These are phyloP conservation scores for Tolypocladium endophyticum DNA, from an alignment of 2,329 filamentous ascomycete species.

Conservation along the genomic window DNA sequence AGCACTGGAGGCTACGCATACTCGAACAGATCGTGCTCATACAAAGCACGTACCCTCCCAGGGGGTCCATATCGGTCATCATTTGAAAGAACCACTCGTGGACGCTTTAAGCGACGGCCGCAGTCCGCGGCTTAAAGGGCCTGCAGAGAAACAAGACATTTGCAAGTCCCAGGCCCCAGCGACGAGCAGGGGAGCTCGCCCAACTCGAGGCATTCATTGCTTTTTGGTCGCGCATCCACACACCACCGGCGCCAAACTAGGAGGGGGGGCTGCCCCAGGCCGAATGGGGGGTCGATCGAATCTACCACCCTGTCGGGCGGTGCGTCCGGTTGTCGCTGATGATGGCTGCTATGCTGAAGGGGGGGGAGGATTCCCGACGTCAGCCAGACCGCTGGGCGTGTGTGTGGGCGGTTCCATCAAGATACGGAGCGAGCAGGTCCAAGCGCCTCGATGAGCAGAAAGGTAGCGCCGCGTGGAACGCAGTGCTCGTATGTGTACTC, in stretches of 20 bases:
- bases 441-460: neutral
- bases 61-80: neutral
- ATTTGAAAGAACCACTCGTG: neutral
- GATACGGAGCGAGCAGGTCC: neutral
- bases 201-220: neutral
- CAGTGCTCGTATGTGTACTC: neutral
- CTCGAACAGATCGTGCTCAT: neutral
- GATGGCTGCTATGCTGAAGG: neutral
- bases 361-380: neutral
- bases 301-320: neutral
- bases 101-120: slow-evolving; percentile 8
- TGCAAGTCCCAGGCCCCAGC: slow-evolving; percentile 1
- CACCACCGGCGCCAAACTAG: neutral
- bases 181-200: neutral
- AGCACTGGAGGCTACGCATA: neutral
- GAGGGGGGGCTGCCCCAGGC: neutral
- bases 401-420: neutral
- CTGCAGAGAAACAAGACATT: slow-evolving; percentile 2
- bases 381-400: neutral
- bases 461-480: neutral
- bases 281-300: neutral
- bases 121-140: slow-evolving; percentile 3
- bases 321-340: neutral
- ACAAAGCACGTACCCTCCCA: neutral
- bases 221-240: neutral